phyloP scores from a whole-genome alignment of 1,139 yeast genomes.

The Suhomyces anneliseae region DNA sequence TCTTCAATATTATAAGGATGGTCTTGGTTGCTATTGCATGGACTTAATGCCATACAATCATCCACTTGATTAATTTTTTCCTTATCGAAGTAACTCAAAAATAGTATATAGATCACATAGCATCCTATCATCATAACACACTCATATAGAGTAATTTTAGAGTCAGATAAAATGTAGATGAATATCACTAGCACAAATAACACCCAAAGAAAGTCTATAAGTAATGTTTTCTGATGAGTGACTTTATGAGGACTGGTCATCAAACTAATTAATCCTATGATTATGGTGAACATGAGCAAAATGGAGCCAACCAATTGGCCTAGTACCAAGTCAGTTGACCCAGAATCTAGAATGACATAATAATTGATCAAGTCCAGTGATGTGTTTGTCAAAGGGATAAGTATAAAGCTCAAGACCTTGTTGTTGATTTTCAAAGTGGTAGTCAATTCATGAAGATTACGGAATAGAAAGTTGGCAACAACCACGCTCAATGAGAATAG shows the following conservation, averaged over 20 bases:
- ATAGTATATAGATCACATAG: conserved; percentile 37
- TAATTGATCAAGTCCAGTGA: conserved; percentile 43
- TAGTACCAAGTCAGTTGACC: conserved; percentile 36
- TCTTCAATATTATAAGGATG: conserved; percentile 27
- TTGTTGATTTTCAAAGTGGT: conserved; percentile 27
- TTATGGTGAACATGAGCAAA: conserved; percentile 36
- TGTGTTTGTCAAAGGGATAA: conserved; percentile 43
- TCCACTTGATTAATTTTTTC: conserved; percentile 6
- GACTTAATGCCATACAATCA: conserved; percentile 5
- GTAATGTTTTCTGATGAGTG: conserved; percentile 20
- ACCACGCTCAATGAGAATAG: conserved; percentile 32
- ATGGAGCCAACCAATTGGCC: conserved; percentile 46
- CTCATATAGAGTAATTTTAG: conserved; percentile 47
- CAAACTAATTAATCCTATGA: conserved; percentile 36
- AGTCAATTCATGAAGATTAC: conserved; percentile 33
- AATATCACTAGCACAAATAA: conserved; percentile 37
- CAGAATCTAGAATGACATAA: conserved; percentile 31
- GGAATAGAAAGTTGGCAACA: conserved; percentile 38
- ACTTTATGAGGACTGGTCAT: conserved; percentile 27
- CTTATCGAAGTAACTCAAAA: conserved; percentile 12
- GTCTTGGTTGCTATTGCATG: conserved; percentile 2
- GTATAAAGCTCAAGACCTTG: conserved; percentile 34
- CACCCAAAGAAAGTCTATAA: conserved; percentile 37
- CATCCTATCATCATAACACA: conserved; percentile 43
- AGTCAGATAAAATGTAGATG: conserved; percentile 49